Evolutionary conservation across 352 stramenopile species (phyloP).

Genomic region (Pythium sukuiense): DNA sequence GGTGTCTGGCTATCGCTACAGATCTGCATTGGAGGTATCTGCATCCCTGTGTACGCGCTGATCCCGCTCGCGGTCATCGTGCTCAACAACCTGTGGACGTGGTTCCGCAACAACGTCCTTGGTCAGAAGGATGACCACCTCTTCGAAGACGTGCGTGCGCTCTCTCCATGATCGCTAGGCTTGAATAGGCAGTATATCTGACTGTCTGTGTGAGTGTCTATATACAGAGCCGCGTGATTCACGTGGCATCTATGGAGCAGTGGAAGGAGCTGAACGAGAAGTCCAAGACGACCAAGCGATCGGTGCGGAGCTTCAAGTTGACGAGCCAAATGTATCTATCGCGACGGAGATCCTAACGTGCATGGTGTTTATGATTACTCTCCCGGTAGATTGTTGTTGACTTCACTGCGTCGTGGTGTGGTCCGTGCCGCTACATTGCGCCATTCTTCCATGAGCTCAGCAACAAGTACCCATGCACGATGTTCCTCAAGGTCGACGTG

Average conservation of each 20-base stretch:
- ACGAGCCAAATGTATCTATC: not conserved
- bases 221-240: conserved; percentile 66
- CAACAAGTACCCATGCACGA: conserved; percentile 77
- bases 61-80: conserved; percentile 73
- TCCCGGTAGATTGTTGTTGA: conserved; percentile 65
- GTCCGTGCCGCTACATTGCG: conserved; percentile 84
- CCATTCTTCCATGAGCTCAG: conserved; percentile 85
- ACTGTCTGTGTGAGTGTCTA: not conserved
- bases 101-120: conserved; percentile 64
- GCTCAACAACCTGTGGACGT: conserved; percentile 66
- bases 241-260: conserved; percentile 67
- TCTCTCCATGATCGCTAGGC: not conserved
- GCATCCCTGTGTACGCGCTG: conserved; percentile 75
- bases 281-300: conserved; percentile 64
- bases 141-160: conserved; percentile 27
- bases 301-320: conserved; percentile 27
- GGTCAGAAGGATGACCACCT: conserved; percentile 52
- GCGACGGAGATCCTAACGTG: not conserved
- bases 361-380: not conserved
- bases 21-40: conserved; percentile 83
- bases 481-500: conserved; percentile 91
- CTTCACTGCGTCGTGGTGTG: conserved; percentile 90
- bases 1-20: conserved; percentile 22
- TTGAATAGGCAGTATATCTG: not conserved
- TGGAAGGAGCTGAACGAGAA: conserved; percentile 76